Evolutionary conservation across 75 land plant species (phyloP), one percentile per base, ranked within the genome.

Genomic region (Picea sitchensis): DNA sequence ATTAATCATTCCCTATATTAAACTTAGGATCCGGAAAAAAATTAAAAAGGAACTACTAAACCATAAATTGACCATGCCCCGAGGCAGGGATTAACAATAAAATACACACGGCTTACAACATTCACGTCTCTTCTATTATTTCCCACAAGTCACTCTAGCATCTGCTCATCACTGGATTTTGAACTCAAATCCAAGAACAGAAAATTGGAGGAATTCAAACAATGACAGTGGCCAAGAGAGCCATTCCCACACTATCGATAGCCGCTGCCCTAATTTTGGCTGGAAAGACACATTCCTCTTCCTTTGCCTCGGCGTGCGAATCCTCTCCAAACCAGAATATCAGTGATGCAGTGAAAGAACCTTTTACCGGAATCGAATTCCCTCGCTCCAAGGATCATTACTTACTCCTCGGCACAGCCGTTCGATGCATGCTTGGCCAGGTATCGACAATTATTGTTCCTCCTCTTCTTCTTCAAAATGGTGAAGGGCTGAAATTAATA

Each of bases 341-440:
- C 54, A 41, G 18, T 8, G 73, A 71, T 38, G 36, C 47, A 71
- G 83, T 84, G 79, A 81, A 75, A 57, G 85, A 84, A 58, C 85
- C 85, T 9, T 84, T 84, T 51, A 84, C 86, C 26, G 86, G 86
- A 8, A 77, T 84, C 26, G 79, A 82, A 73, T 84, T 84, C 58
- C 79, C 82, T 59, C 74, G 83, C 73, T 54, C 73, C 31, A 73
- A 73, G 47, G 81, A 59, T 36, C 79, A 81, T 34, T 84, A 84
- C 56, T 75, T 76, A 38, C 54, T 84, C 72, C 79, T 76, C 56
- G 86, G 79, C 23, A 84, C 86, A 58, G 86, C 86, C 5, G 86
- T 84, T 8, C 86, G 86, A n/a, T 84, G 86, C 80, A 84, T 84
- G 86, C 83, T 84, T 14, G 86, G 86, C 26, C 86, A 84, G 83